These are phyloP conservation scores for Tilletia indica DNA, from an alignment of 1,284 basidiomycete species.

Conservation along the genomic window DNA sequence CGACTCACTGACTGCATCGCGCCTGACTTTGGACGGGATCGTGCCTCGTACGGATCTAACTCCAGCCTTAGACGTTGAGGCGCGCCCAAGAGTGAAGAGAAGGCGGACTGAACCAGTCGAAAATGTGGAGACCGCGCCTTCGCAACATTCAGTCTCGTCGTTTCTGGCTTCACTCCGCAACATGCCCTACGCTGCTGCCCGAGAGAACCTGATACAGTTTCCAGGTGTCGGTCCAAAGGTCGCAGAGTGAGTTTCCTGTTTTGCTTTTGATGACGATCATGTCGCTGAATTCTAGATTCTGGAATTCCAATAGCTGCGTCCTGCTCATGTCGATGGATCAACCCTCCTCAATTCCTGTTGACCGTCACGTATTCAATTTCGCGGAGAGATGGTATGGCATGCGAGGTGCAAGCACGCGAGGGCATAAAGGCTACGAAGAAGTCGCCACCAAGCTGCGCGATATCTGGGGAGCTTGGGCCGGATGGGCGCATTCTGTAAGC, in stretches of 20 bases:
- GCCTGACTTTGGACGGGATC: not conserved
- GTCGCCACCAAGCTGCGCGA: slow-evolving; percentile 46
- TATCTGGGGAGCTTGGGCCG: slow-evolving; percentile 52
- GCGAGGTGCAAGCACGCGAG: slow-evolving; percentile 22
- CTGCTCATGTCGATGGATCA: slow-evolving; percentile 93
- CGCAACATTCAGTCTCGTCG: slow-evolving; percentile 57
- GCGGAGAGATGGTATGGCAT: slow-evolving; percentile 52
- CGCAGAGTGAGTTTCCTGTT: slow-evolving; percentile 34
- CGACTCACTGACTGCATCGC: not conserved
- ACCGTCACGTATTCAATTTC: slow-evolving; percentile 53
- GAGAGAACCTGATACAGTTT: slow-evolving; percentile 73
- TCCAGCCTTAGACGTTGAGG: slow-evolving; percentile 33
- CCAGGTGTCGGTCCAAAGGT: slow-evolving; percentile 86
- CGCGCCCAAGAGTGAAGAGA: slow-evolving; percentile 25
- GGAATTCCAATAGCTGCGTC: slow-evolving; percentile 80
- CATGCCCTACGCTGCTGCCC: slow-evolving; percentile 64
- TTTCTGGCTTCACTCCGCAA: slow-evolving; percentile 67
- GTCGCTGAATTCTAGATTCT: not conserved
- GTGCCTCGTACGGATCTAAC: slow-evolving; percentile 13
- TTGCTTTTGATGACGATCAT: not conserved
- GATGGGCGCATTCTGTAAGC: slow-evolving; percentile 52
- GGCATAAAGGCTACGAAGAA: slow-evolving; percentile 45
- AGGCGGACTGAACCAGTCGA: slow-evolving; percentile 38
- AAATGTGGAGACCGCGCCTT: slow-evolving; percentile 42
- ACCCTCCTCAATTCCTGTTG: slow-evolving; percentile 49